Base-by-base conservation (phyloP, 2,329 filamentous ascomycete genomes). In the Aspergillus flavus region DNA sequence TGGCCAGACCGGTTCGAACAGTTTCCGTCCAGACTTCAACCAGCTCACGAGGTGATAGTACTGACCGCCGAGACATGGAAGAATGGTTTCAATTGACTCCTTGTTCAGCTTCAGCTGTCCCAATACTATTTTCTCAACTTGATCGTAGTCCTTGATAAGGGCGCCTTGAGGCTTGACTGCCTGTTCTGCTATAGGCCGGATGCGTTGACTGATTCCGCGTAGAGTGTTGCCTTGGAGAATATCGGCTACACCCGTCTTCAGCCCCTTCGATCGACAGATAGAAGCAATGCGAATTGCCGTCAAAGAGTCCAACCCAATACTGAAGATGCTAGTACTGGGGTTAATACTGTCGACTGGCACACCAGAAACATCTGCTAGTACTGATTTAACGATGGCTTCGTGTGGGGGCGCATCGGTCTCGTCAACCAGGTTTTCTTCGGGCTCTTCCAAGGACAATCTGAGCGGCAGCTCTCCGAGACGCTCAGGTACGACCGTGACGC, bases 11-110 rank as follows among this genome's bases (percentile, higher is more conserved):
- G 73, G 71, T 57, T 78, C 75, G 28, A 74, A 69, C 28, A 76
- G 61, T 5, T 66, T 75, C 28, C 75, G 66, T 23, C 68, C 69
- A 12, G 74, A 74, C 52, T 74, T 75, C 46, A 76, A 59, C 75
- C 75, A 78, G 59, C 66, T 72, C 9, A 61, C 64, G 11, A 78
- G 71, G 58, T 77, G 75, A 48, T 72, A 75, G 50, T 69, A 63
- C 59, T 78, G 76, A 9, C 76, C 76, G n/a, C 72, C 63, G 1
- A 77, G 67, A 61, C 73, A 75, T 4, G 75, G 75, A 16, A 75
- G 52, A 2, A 75, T 68, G 4, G 64, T 61, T 39, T 77, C 73
- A 21, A 78, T 59, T 1, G 61, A 59, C 9, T 68, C 69, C 32
- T 64, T 66, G 5, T 55, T 21, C 23, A 73, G 28, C 2, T 53